These are phyloP conservation scores for Sphaerobolus stellatus DNA, from an alignment of 1,284 basidiomycete species.

Conservation along the genomic window DNA sequence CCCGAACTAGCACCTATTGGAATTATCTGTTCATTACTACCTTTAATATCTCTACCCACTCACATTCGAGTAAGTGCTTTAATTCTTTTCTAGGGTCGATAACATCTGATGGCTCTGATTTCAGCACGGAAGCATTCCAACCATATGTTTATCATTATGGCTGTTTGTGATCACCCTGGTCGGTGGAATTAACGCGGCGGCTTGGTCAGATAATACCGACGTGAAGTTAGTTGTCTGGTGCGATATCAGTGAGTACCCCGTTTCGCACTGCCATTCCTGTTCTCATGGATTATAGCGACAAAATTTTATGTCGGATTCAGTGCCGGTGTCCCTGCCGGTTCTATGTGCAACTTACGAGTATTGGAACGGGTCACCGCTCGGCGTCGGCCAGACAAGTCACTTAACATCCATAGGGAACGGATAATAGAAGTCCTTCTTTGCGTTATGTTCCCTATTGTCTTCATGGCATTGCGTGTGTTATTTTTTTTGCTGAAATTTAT, in stretches of 20 bases:
- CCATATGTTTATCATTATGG: conserved; percentile 57
- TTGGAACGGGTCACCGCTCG: conserved; percentile 26
- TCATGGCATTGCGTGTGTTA: conserved; percentile 58
- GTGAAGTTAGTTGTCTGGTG: conserved; percentile 59
- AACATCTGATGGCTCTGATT: conserved; percentile 34
- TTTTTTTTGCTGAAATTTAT: not conserved
- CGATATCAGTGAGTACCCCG: conserved; percentile 53
- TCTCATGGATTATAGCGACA: conserved; percentile 35
- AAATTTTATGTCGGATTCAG: conserved; percentile 43
- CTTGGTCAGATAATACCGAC: conserved; percentile 53
- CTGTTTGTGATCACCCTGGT: conserved; percentile 51
- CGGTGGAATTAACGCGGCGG: conserved; percentile 52
- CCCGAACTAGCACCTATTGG: not conserved
- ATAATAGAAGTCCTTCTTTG: conserved; percentile 53
- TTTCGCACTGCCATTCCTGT: not conserved
- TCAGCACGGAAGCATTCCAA: conserved; percentile 59
- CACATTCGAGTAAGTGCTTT: not conserved
- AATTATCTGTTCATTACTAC: not conserved
- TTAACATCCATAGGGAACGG: conserved; percentile 34
- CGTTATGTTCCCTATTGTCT: conserved; percentile 52
- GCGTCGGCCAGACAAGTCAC: conserved; percentile 30
- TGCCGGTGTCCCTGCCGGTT: conserved; percentile 57
- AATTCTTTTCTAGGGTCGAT: not conserved
- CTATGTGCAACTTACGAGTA: conserved; percentile 42
- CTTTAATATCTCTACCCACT: not conserved